Evolutionary conservation across 805 yeast species (phyloP), one percentile per base, ranked within the genome.

Genomic region (Myxozyma lipomycoides): DNA sequence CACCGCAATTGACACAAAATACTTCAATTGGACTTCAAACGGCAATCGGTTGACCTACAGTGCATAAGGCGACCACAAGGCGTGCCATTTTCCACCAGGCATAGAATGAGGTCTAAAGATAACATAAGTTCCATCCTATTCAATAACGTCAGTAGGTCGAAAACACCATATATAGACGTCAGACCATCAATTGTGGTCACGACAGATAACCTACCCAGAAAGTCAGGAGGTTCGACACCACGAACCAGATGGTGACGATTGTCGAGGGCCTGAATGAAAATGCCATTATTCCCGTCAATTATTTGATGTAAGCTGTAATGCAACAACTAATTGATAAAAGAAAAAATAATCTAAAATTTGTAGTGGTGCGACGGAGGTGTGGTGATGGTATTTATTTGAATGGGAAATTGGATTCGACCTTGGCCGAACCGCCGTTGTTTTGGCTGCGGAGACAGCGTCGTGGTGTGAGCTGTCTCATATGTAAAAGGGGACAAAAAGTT

Each of bases 41-140:
- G 24, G 30, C 7, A 22, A 15, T 17, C 18, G 30, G 15, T 24
- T 32, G 32, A 32, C 57, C 2, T 50, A 53, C 58, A 50, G 45
- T 9, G 52, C 58, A 25, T 55, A 55, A 12, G 59, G 59, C 38
- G 44, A 42, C 59, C 59, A 55, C 26, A 55, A 4, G 35, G 39
- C 37, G 37, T 55, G 58, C 38, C 50, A 45, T 26, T 45, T 48
- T 2, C 59, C 59, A 44, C 59, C 59, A 4, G 59, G 59, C 43
- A 55, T 37, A 30, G 59, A 55, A 28, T 51, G 48, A 19, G 59
- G 59, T 12, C 59, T 45, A 7, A 34, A n/a, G 4, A 55, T 39
- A 5, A 55, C 36, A 23, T 55, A 55, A 3, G 51, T 26, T 12
- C 50, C 56, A 38, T 55, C 59, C 59, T 55, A 10, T 15, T 5